Percentiles rank a stretch among this genome's conserved stretches.
These are phyloP conservation scores for Ogataea populi-albae DNA, from an alignment of 805 yeast genomes.

Conservation along the genomic window DNA sequence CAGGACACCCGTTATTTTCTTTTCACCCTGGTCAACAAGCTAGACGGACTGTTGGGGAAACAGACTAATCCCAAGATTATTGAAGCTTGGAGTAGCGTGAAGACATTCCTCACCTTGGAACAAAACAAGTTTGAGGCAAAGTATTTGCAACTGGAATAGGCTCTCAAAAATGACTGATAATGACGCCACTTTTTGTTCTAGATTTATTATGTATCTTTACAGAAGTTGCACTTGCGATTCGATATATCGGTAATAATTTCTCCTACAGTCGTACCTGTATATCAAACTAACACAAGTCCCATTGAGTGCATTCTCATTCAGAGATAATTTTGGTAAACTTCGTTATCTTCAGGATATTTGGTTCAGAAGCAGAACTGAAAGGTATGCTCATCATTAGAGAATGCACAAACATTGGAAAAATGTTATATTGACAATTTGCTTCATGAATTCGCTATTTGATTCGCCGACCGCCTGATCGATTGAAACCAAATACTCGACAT, in stretches of 20 bases:
- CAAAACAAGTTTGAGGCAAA: constrained; percentile 34
- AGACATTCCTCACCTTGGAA: constrained; percentile 40
- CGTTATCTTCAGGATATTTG: constrained; percentile 70
- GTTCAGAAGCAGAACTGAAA: constrained; percentile 99
- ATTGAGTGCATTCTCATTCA: constrained; percentile 6
- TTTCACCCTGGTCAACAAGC: constrained; percentile 37
- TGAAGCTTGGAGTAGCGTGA: constrained; percentile 38
- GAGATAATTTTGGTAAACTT: constrained; percentile 52
- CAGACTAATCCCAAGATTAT: constrained; percentile 45
- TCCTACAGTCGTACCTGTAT: not conserved
- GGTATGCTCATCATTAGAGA: constrained; percentile 58
- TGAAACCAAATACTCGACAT: too few species aligned
- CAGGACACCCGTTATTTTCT: constrained; percentile 45
- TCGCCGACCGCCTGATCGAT: constrained; percentile 9
- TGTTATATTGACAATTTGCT: too few species aligned
- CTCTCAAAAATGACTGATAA: too few species aligned
- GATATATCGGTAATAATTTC: not conserved
- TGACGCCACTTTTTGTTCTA: too few species aligned
- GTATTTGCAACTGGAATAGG: constrained; percentile 10
- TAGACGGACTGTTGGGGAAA: constrained; percentile 41
- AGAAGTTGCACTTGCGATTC: constrained; percentile 7
- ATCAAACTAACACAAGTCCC: not conserved
- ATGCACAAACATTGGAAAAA: constrained; percentile 2
- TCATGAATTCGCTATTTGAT: too few species aligned
- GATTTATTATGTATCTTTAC: too few species aligned